Percentiles rank a stretch among this genome's conserved stretches.
Evolutionary conservation across 108 stramenopile species (phyloP).

Genomic region (Pinguiococcus pyrenoidosus): DNA sequence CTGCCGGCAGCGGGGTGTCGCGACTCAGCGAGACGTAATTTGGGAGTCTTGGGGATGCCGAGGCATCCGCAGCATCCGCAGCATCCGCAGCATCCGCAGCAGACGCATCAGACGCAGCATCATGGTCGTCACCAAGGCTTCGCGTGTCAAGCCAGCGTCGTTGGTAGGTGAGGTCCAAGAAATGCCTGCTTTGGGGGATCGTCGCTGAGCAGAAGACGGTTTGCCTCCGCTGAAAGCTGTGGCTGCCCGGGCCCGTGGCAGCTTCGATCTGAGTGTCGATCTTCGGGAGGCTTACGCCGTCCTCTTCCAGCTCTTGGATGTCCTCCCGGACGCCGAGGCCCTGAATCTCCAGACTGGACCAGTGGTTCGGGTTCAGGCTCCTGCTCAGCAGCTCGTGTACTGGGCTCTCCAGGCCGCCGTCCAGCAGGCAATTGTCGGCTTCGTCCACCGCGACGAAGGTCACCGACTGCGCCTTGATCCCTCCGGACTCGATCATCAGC

Average conservation of each 20-base stretch:
- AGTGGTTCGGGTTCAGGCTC: background rate
- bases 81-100: slow-evolving; percentile 24
- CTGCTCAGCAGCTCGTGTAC: background rate
- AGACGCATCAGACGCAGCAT: too few relatives aligned
- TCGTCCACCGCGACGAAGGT: slow-evolving; percentile 77
- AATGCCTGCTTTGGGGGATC: too few relatives aligned
- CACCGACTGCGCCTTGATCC: slow-evolving; percentile 55
- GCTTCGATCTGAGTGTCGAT: slow-evolving; percentile 5
- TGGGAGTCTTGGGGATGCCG: slow-evolving; percentile 51
- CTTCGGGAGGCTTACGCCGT: slow-evolving; percentile 59
- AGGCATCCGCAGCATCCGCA: slow-evolving; percentile 71
- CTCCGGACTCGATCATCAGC: slow-evolving; percentile 56
- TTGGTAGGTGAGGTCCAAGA: too few relatives aligned
- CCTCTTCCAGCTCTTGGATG: slow-evolving; percentile 61
- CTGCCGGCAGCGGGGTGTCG: slow-evolving; percentile 41
- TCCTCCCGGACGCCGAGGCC: slow-evolving; percentile 30
- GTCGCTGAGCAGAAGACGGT: slow-evolving; percentile 74
- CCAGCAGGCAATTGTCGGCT: slow-evolving; percentile 64
- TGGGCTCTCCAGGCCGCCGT: slow-evolving; percentile 2
- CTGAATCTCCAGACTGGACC: too few relatives aligned
- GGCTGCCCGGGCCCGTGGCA: background rate
- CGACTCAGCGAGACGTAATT: too few relatives aligned
- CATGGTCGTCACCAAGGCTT: too few relatives aligned
- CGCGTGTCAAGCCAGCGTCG: too few relatives aligned
- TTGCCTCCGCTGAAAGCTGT: slow-evolving; percentile 26